Base-by-base conservation (phyloP, 495 filamentous ascomycete genomes). In the Hypoxylon subgilvum region DNA sequence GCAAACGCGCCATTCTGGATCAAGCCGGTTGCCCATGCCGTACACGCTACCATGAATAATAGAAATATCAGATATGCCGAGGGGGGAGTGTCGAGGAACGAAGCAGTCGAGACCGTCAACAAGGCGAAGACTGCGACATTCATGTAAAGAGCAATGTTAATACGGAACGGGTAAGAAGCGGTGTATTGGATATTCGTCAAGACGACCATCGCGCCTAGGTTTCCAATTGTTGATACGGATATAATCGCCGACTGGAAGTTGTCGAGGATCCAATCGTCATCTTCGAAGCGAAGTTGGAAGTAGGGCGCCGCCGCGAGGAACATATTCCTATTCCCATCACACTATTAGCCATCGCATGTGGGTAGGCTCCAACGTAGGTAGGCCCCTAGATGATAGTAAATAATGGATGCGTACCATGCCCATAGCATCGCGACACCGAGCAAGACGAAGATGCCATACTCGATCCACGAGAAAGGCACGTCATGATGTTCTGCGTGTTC, bases 1-100 rank as follows among this genome's bases (percentile, higher is more conserved):
- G 95, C 88, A 71, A 97, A 97, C 27, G 92, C 84, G 40, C 95
- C 94, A 70, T 97, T 97, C 74, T 97, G 94, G 68, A 88, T 89
- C 48, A 97, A 77, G 0, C 89, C 95, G 0, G 91, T 84, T 0
- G 89, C 91, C 60, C 88, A 75, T 61, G 90, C 89, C 0, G 91
- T 81, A 4, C 78, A 70, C 45, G 87, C 86, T n/a, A 96, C 92
- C 82, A 91, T 91, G 36, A 84, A 52, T 78, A 98, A 84, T 49
- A 96, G 63, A 57, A 97, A 94, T 7, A 63, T 81, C 54, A 97
- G 87, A 71, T 98, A 97, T 16, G 71, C 72, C 2, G 69, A 68
- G 0, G 87, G 75, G 0, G 86, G 82, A 2, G 83, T 78, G 51
- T 78, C 72, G 51, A 82, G 79, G 68, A 89, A 85, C 17, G 80